Conservation (phyloP, 1,284 basidiomycete genomes). For the Cutaneotrichosporon spelunceum region DNA sequence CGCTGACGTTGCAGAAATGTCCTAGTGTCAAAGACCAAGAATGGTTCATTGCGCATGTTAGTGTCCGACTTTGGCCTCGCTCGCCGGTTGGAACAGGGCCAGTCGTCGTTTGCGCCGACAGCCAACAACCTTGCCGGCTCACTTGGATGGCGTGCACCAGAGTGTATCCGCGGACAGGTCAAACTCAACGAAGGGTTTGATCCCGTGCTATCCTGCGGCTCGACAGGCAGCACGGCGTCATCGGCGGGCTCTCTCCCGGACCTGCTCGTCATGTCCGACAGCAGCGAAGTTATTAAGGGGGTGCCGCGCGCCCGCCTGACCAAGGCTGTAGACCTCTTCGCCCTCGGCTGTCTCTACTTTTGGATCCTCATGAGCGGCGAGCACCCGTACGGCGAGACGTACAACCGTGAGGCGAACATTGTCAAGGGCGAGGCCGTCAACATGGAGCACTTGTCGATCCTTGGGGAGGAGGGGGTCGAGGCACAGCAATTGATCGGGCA, state of each 20-base stretch:
- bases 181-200: slow-evolving; percentile 73
- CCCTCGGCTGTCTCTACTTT: slow-evolving; percentile 87
- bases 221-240: slow-evolving; percentile 31
- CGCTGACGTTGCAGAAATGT: slow-evolving; percentile 63
- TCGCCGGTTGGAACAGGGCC: slow-evolving; percentile 85
- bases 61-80: slow-evolving; percentile 95
- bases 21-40: slow-evolving; percentile 71
- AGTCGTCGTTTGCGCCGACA: slow-evolving; percentile 86
- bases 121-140: slow-evolving; percentile 72
- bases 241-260: slow-evolving; percentile 30
- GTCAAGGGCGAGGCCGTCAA: slow-evolving; percentile 68
- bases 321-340: slow-evolving; percentile 90
- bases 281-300: slow-evolving; percentile 24
- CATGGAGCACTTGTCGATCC: slow-evolving; percentile 66
- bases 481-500: slow-evolving; percentile 69
- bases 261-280: slow-evolving; percentile 10
- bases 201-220: slow-evolving; percentile 58
- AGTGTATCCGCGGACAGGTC: slow-evolving; percentile 86
- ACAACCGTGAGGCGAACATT: slow-evolving; percentile 88
- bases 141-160: slow-evolving; percentile 90
- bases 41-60: slow-evolving; percentile 71
- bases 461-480: slow-evolving; percentile 88
- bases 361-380: slow-evolving; percentile 81
- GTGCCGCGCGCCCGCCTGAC: slow-evolving; percentile 60
- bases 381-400: slow-evolving; percentile 87